These are phyloP conservation scores for Stephania yunnanensis DNA, from an alignment of 164 flowering plant species.

Conservation along the genomic window DNA sequence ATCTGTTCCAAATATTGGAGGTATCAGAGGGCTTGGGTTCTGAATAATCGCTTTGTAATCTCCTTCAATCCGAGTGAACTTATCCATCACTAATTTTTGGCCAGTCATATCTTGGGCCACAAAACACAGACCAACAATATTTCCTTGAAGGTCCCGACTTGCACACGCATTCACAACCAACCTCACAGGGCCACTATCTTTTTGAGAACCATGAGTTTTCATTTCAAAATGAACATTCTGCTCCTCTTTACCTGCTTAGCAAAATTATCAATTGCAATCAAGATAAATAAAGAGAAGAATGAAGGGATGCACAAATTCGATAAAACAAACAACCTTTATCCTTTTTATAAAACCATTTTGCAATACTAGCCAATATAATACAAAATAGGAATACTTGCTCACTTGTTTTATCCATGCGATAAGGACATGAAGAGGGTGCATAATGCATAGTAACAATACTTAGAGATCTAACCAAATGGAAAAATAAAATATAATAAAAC, in stretches of 20 bases:
- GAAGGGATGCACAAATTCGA: neutral
- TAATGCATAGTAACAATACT: neutral
- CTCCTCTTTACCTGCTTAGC: slow-evolving; percentile 75
- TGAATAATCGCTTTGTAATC: slow-evolving; percentile 90
- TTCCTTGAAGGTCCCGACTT: slow-evolving; percentile 66
- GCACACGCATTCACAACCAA: slow-evolving; percentile 94
- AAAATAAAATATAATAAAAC: neutral
- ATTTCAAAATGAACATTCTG: slow-evolving; percentile 75
- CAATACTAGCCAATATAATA: neutral
- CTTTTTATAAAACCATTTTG: neutral
- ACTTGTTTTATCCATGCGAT: neutral
- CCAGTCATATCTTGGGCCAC: slow-evolving; percentile 88
- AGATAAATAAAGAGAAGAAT: neutral
- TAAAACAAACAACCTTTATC: neutral
- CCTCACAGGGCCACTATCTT: slow-evolving; percentile 56
- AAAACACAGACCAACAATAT: slow-evolving; percentile 86
- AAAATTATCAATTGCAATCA: neutral
- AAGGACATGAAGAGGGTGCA: neutral
- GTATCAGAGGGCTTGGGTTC: slow-evolving; percentile 80
- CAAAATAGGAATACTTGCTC: neutral
- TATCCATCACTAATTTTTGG: slow-evolving; percentile 89
- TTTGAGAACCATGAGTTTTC: slow-evolving; percentile 51
- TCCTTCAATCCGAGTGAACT: slow-evolving; percentile 93
- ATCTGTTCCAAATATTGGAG: slow-evolving; percentile 91
- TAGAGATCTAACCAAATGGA: too few species aligned